Evolutionary conservation across 306 rosid genomes (phyloP), one percentile per base, ranked within the genome.

Genomic region (Cucumis cinereus): DNA sequence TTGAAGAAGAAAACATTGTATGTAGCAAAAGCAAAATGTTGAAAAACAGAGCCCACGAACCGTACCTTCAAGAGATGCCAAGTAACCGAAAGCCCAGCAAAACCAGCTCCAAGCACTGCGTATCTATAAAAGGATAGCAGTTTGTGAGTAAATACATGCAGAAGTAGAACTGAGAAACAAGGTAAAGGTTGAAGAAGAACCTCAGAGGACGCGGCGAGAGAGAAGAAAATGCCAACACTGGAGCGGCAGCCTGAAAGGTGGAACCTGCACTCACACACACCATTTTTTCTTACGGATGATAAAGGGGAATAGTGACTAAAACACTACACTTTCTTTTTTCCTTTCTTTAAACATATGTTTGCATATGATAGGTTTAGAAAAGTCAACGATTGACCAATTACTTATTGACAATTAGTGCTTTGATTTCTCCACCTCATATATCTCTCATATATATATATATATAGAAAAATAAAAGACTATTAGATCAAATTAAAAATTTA

Each of bases 81-180:
- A 38, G 89, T 88, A 4, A 93, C 97, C 0, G 97, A 90, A 66
- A 91, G 91, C 8, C 98, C 98, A 26, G 97, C 97, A 56, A 91
- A 91, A 17, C 98, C 97, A 83, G 98, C 97, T n/a, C 98, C 98
- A 75, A 93, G 96, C 41, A 93, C 96, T 4, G 96, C 97, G 72
- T 79, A 93, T 81, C 94, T 78, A 9, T 17, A 77, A 77, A 74
- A 79, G 22, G 43, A 74, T 11, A 26, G 20, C 77, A 74, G 12
- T 36, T 24, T 26, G 19, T 2, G n/a, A 6, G 47, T 40, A 58
- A 10, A 17, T 49, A 57, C 50, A 59, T 11, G 13, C 12, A 4
- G 45, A 1, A 14, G 10, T 20, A 17, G 35, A 59, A 30, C 33
- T 19, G 20, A 61, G 45, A 60, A 6, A 28, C 28, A 53, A 54